Base-by-base conservation (phyloP, 441 rosid species). In the Macaranga tanarius region DNA sequence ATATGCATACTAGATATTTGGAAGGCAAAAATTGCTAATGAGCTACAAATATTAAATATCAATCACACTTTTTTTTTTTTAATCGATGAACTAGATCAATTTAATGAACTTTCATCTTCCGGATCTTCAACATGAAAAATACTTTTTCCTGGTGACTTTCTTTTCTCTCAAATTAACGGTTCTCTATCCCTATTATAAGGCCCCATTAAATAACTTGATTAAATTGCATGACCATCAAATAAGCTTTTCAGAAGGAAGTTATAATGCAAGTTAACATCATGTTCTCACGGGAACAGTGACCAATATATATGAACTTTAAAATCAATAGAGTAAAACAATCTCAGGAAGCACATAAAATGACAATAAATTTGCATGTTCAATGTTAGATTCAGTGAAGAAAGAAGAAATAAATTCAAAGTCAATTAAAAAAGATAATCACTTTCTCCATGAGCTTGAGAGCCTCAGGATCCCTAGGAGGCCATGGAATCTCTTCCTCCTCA, bases 381-480 rank as follows among this genome's bases (percentile, higher is more conserved):
- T 65, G 12, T 67, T 42, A 19, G 25, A 45, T 16, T 51, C 65
- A 44, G 19, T 45, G 5, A 22, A 19, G 23, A 58, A 70, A 59
- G 15, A 45, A 31, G 38, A 69, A 16, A 31, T 47, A 22, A 65
- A 58, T 0, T 67, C 7, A 61, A 59, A 38, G 1, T 8, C 20
- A 76, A 50, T 13, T 5, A 22, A 56, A 62, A 45, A 63, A 22
- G 15, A 64, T 61, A 65, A 74, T 72, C 71, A 90, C 98, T 69
- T 81, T 85, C 83, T 92, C 87, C 97, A 90, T 93, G 55, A 76
- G 85, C 71, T 84, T 81, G 67, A 92, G 87, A 74, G 88, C 91
- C 65, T 82, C 81, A 1, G 89, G 94, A 79, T 87, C 89, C 79
- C 77, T 85, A n/a, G 97, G 97, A 80, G 97, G 97, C 99, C 97